Percentiles rank a stretch among this genome's conserved stretches.
Evolutionary conservation across 768 basidiomycete species (phyloP).

Genomic region (Cyclocybe aegerita): DNA sequence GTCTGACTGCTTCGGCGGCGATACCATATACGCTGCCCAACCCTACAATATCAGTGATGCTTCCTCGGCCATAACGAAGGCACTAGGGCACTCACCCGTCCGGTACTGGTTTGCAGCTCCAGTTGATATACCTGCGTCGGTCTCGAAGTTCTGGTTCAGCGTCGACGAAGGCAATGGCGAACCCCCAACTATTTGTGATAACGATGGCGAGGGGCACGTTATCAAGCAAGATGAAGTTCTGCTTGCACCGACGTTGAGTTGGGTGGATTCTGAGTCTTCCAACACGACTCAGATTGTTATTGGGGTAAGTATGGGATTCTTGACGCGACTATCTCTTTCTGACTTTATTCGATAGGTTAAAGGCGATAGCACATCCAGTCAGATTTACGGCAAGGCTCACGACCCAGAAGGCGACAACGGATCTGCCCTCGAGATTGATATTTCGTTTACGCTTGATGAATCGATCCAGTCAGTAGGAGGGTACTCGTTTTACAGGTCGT

Average conservation of each 20-base stretch:
- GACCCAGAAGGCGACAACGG: background rate
- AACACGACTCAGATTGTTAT: background rate
- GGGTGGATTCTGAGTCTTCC: background rate
- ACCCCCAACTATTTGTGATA: background rate
- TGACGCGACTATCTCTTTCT: background rate
- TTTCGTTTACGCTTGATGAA: background rate
- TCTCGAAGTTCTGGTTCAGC: slow-evolving; percentile 4
- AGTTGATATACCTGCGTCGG: background rate
- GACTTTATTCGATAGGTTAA: background rate
- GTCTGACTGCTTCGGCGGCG: background rate
- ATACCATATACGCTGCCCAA: background rate
- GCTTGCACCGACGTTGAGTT: background rate
- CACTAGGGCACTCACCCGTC: background rate
- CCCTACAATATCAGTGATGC: background rate
- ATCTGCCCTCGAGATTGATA: background rate
- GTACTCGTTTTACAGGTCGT: background rate
- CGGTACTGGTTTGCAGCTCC: slow-evolving; percentile 1
- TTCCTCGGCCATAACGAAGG: background rate
- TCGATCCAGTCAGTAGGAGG: background rate
- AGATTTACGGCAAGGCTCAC: no score
- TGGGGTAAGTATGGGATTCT: background rate
- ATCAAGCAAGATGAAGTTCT: background rate
- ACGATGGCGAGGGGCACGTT: background rate
- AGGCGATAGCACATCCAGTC: no score
- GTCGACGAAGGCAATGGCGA: background rate